Percentiles rank a stretch among this genome's conserved stretches.
These are phyloP conservation scores for Camellia sinensis DNA, from an alignment of 148 eudicot genomes.

Conservation along the genomic window DNA sequence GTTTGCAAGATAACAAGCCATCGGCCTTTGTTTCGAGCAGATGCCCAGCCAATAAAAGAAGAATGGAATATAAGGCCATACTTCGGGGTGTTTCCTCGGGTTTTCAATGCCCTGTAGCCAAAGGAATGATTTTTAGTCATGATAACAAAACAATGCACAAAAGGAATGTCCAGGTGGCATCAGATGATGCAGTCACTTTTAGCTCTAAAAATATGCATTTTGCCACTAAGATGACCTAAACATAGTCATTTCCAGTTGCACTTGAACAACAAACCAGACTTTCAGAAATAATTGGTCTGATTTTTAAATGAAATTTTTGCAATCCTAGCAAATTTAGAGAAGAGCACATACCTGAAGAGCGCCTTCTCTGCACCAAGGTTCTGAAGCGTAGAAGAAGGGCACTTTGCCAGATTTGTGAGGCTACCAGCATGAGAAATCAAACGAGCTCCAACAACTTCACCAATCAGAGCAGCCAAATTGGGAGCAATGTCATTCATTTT, in stretches of 20 bases:
- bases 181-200: not conserved
- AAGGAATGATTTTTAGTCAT: not conserved
- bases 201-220: not conserved
- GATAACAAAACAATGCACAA: no score
- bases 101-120: constrained; percentile 77
- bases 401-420: constrained; percentile 94
- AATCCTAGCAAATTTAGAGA: not conserved
- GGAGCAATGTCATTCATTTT: constrained; percentile 97
- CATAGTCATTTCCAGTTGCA: not conserved
- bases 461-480: constrained; percentile 89
- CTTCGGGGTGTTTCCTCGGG: constrained; percentile 90
- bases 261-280: not conserved
- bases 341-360: constrained; percentile 63
- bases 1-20: constrained; percentile 99
- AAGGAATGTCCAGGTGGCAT: not conserved
- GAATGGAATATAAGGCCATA: constrained; percentile 97
- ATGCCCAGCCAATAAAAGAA: constrained; percentile 96
- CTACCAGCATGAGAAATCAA: constrained; percentile 98
- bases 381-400: constrained; percentile 95
- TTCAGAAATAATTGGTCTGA: not conserved
- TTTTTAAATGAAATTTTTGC: not conserved
- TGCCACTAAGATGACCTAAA: not conserved
- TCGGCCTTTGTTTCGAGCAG: constrained; percentile 93
- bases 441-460: constrained; percentile 97
- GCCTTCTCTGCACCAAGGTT: constrained; percentile 99